Base-by-base conservation (phyloP, 768 basidiomycete species). In the Pulveroboletus ravenelii region DNA sequence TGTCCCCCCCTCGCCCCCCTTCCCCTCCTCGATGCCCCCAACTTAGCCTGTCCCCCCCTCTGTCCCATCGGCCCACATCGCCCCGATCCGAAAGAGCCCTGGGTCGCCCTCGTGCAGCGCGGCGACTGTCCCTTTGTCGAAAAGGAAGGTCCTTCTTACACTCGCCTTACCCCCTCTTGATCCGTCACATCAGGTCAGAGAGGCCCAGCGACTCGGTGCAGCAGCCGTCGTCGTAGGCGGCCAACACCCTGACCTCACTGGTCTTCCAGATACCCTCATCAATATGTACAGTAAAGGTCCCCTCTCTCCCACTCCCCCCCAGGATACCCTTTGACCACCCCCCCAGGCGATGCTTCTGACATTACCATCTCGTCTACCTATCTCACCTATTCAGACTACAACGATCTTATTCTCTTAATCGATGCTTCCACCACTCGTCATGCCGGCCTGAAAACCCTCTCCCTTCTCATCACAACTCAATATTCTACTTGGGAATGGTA, bases 261-360 rank as follows among this genome's bases (percentile, higher is more conserved):
- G 83, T 7, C 78, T 78, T 55, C 80, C 92, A 32, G 85, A 93
- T 62, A 76, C 80, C 25, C 74, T 96, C 53, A 78, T 93, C 46
- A 92, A 88, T 60, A 94, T 96, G 90, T 96, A 89, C 70, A 89
- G 87, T 66, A 89, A 88, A 69, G 87, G 93, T 93, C 56, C 43
- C 30, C 36, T 89, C 36, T 89, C 43, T 47, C 67, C 48, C 77
- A 62, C 52, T 45, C 45, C 45, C 41, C 52, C 37, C 39, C 40
- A 54, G 23, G 47, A 30, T 35, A 1, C 31, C 3, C 52, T 44
- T 50, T 54, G 45, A 48, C 40, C 17, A 13, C 50, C 23, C 23
- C 23, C 40, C 27, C 64, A 90, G 93, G 81, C 62, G 93, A 95
- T 62, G 81, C 93, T 2, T 85, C 87, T 20, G 89, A 93, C 62